A percentile compares a stretch with the other conserved stretches of the same genome.
These are phyloP conservation scores for Podospora conica DNA, from an alignment of 495 filamentous ascomycete genomes.

Conservation along the genomic window DNA sequence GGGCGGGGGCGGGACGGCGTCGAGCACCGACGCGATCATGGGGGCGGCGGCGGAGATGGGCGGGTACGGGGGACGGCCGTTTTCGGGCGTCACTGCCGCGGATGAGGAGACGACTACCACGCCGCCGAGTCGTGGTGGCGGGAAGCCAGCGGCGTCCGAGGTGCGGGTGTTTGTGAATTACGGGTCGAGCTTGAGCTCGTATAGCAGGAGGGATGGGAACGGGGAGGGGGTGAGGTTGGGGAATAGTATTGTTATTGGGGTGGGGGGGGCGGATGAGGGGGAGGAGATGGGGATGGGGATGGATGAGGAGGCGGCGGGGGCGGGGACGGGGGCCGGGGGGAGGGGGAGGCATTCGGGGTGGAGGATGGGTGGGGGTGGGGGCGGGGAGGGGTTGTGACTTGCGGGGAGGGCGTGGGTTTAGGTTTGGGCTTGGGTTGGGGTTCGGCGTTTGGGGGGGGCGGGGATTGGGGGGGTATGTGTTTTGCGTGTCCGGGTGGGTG, in stretches of 20 bases:
- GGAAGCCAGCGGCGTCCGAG: slow-evolving; percentile 11
- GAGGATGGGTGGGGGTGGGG: background rate
- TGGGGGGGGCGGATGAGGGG: background rate
- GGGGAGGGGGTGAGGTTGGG: slow-evolving; percentile 13
- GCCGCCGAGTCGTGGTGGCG: background rate
- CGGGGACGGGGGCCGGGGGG: background rate
- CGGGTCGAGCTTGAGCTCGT: slow-evolving; percentile 14
- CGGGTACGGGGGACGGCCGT: background rate
- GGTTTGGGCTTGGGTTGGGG: background rate
- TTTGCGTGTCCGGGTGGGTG: background rate
- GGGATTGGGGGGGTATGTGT: background rate
- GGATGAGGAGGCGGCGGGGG: background rate
- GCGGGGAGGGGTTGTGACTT: background rate
- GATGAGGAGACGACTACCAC: background rate
- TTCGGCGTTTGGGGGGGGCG: background rate
- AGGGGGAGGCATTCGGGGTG: background rate
- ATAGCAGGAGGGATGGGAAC: background rate
- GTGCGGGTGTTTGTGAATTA: slow-evolving; percentile 21
- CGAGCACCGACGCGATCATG: slow-evolving; percentile 22
- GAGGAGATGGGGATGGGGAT: background rate
- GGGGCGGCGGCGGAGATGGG: slow-evolving; percentile 19
- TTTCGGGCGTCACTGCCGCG: background rate
- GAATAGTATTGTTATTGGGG: slow-evolving; percentile 18
- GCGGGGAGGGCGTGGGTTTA: background rate
- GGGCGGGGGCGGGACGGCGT: slow-evolving; percentile 1